Base-by-base conservation (phyloP, 2,329 filamentous ascomycete genomes). In the Fusarium sp. region DNA sequence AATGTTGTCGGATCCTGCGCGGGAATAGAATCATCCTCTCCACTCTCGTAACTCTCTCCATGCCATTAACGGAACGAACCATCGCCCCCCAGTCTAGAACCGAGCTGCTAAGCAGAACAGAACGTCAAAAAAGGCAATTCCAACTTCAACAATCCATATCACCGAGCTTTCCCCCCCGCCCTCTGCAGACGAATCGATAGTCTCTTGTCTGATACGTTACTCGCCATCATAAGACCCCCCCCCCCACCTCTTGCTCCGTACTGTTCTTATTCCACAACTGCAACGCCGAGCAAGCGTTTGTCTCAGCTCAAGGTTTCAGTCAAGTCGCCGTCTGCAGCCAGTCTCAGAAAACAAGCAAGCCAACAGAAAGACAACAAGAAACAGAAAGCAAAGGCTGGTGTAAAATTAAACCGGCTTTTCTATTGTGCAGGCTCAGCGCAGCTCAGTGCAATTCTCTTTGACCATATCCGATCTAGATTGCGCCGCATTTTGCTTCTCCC, bases 301-400 rank as follows among this genome's bases (percentile, higher is more conserved):
- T 70, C 67, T 68, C 56, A 70, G 60, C 61, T 50, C 34, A 24
- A 53, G 38, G 61, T 68, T 53, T 70, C 64, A 70, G 56, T 69
- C 43, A 51, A 19, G 30, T 70, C 56, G 56, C 53, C 63, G 63
- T 53, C 56, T 56, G 62, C 63, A 68, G 60, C 50, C 49, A 54
- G 34, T 36, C 34, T 36, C 34, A 36, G 17, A 24, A 49, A 30
- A 52, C 21, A 21, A 53, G 23, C 21, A 53, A 21, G 20, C 14
- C 49, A 53, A 46, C 49, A 38, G 36, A 47, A 56, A 65, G 49
- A 36, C 60, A 64, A 38, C 39, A 44, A 51, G 57, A 49, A 45
- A 50, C 42, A 53, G 63, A 47, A 46, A 36, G 34, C 34, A 36
- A 36, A 17, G 34, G 34, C 17, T 11, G 17, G 34, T 36, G 8